A percentile compares a stretch with the other conserved stretches of the same genome.
phyloP scores from a whole-genome alignment of 768 basidiomycete genomes.

The Paxillus involutus region DNA sequence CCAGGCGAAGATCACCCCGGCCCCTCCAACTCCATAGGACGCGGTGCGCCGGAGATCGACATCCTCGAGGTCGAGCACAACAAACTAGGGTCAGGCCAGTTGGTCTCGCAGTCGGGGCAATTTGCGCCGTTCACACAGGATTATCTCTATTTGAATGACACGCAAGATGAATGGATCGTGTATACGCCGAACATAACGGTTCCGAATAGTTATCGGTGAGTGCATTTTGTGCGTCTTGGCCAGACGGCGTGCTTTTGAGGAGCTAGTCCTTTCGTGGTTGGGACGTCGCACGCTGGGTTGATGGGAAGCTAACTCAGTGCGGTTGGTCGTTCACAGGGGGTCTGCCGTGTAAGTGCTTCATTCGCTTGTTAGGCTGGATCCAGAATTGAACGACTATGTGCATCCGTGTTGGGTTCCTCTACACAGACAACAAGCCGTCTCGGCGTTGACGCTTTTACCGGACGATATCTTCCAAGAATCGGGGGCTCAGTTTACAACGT shows the following conservation, averaged over 20 bases:
- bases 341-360: background rate
- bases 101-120: conserved; percentile 75
- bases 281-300: background rate
- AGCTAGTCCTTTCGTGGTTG: background rate
- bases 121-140: conserved; percentile 60
- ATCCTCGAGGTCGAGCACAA: conserved; percentile 75
- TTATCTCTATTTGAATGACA: conserved; percentile 40
- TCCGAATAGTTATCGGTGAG: conserved; percentile 44
- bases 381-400: background rate
- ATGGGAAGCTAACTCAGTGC: background rate
- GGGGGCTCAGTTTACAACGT: conserved; percentile 48
- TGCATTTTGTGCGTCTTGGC: conserved; percentile 4
- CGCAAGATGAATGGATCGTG: conserved; percentile 31
- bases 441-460: conserved; percentile 42
- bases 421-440: conserved; percentile 47
- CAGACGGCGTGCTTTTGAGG: too few species aligned
- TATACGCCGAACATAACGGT: conserved; percentile 35
- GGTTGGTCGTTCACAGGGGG: background rate
- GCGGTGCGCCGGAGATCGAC: conserved; percentile 83
- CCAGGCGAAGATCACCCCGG: conserved; percentile 77
- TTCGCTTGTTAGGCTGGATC: background rate
- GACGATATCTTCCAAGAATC: conserved; percentile 53
- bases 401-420: background rate
- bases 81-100: conserved; percentile 48
- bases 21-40: conserved; percentile 50